These are phyloP conservation scores for Fusarium irregulare DNA, from an alignment of 2,329 filamentous ascomycete species.

Conservation along the genomic window DNA sequence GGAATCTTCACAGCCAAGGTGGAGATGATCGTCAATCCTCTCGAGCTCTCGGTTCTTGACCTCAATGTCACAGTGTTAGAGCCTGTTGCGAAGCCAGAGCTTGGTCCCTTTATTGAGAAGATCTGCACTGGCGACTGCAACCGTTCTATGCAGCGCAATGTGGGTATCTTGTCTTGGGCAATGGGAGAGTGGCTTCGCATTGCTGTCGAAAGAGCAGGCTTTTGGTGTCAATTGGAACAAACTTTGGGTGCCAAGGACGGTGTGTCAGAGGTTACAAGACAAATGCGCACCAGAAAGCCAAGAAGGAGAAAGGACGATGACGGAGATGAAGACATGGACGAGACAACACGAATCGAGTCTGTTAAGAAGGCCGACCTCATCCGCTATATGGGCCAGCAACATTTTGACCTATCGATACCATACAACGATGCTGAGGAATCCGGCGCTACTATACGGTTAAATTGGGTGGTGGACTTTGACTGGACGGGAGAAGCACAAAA, in stretches of 20 bases:
- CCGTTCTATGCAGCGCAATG: constrained; percentile 65
- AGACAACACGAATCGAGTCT: constrained; percentile 2
- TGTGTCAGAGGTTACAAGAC: constrained; percentile 35
- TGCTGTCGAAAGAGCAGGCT: constrained; percentile 68
- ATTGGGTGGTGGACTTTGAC: constrained; percentile 75
- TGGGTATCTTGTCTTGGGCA: constrained; percentile 72
- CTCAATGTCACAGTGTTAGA: constrained; percentile 68
- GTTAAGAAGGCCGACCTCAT: constrained; percentile 58
- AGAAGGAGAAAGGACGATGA: constrained; percentile 40
- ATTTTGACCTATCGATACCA: constrained; percentile 58
- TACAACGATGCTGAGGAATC: constrained; percentile 46
- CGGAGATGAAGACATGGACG: constrained; percentile 39
- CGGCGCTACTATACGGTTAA: constrained; percentile 61
- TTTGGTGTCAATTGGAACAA: constrained; percentile 68
- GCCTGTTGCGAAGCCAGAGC: constrained; percentile 67
- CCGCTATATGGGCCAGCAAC: constrained; percentile 64
- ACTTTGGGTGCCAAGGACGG: constrained; percentile 56
- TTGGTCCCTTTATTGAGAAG: constrained; percentile 64
- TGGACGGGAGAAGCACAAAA: constrained; percentile 79
- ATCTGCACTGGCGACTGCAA: constrained; percentile 53
- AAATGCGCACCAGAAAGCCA: constrained; percentile 43
- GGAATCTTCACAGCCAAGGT: constrained; percentile 69
- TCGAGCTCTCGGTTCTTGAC: constrained; percentile 61
- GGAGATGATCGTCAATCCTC: constrained; percentile 68
- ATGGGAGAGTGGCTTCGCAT: constrained; percentile 76